Base-by-base conservation (phyloP, 106 monocot genomes). In the Allium cepa region DNA sequence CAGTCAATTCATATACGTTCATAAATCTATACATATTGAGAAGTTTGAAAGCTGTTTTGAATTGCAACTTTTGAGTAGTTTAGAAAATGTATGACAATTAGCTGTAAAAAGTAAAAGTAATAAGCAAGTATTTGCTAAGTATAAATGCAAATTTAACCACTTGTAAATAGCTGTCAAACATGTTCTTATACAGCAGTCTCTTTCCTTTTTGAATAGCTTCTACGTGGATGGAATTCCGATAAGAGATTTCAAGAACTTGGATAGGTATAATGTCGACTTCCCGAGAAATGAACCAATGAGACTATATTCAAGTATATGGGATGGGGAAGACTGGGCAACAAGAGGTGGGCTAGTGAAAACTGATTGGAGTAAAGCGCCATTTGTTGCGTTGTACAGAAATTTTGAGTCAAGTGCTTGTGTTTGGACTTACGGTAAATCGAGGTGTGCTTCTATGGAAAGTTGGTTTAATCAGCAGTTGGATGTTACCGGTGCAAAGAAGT, bases 311-410 rank as follows among this genome's bases (percentile, higher is more conserved):
- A 73, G 73, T 64, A 62, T 73, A 14, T 73, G 73, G 73, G 47
- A 73, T 47, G 73, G 63, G 16, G 73, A 73, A 11, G 73, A 73
- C 50, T 77, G 77, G 77, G 77, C 78, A 0, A 79, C 78, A 7
- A 53, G 78, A 11, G 73, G 78, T 13, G 78, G 78, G 3, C 67
- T 73, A 4, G 78, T 73, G 73, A 73, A 73, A 46, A 63, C 59
- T 7, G 66, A 77, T 64, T 77, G 77, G 77, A 49, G 7, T 17
- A 71, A 72, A 66, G 77, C 71, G 0, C 77, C 77, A 3, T 77
- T 77, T 53, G 49, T 45, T 3, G 71, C 77, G 8, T 47, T 50
- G 11, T 77, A 77, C 50, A 26, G 46, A 11, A 65, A 57, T n/a
- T 77, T 77, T 47, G 18, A 79, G 27, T 56, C 73, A 56, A 63